Evolutionary conservation across 306 rosid species (phyloP).

Genomic region (Luffa aegyptiaca): DNA sequence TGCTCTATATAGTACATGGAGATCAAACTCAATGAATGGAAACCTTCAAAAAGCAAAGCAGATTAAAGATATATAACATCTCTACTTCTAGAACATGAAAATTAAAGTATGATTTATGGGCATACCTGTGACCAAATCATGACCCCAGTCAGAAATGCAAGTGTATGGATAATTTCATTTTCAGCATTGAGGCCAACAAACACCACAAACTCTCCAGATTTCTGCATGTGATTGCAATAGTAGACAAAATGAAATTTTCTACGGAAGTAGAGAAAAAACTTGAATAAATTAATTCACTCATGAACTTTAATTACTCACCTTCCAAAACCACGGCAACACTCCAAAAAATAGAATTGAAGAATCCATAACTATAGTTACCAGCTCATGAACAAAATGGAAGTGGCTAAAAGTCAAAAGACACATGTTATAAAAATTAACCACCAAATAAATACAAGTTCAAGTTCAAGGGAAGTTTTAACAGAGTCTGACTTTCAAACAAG

Average conservation of each 20-base stretch:
- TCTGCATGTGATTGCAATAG: constrained; percentile 40
- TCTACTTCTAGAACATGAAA: background rate
- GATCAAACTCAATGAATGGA: background rate
- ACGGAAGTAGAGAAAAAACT: background rate
- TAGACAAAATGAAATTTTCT: constrained; percentile 6
- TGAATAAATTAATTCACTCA: constrained; percentile 1
- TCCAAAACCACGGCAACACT: constrained; percentile 94
- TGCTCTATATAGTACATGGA: background rate
- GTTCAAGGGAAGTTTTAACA: background rate
- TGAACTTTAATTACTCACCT: constrained; percentile 43
- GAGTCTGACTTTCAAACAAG: constrained; percentile 4
- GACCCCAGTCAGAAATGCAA: constrained; percentile 70
- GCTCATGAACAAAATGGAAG: constrained; percentile 85
- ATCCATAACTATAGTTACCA: constrained; percentile 78
- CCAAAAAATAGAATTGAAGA: constrained; percentile 67
- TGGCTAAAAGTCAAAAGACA: constrained; percentile 41
- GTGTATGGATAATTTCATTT: constrained; percentile 85
- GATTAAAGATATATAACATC: background rate
- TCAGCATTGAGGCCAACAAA: constrained; percentile 65
- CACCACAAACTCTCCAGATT: constrained; percentile 58
- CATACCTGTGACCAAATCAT: constrained; percentile 90
- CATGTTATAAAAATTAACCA: background rate
- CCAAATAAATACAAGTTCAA: constrained; percentile 1
- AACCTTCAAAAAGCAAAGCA: background rate
- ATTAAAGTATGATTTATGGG: constrained; percentile 11